Evolutionary conservation across 371 early-diverging fungal genomes (phyloP), one percentile per base, ranked within the genome.

Genomic region (Rhizopus arrhizus): DNA sequence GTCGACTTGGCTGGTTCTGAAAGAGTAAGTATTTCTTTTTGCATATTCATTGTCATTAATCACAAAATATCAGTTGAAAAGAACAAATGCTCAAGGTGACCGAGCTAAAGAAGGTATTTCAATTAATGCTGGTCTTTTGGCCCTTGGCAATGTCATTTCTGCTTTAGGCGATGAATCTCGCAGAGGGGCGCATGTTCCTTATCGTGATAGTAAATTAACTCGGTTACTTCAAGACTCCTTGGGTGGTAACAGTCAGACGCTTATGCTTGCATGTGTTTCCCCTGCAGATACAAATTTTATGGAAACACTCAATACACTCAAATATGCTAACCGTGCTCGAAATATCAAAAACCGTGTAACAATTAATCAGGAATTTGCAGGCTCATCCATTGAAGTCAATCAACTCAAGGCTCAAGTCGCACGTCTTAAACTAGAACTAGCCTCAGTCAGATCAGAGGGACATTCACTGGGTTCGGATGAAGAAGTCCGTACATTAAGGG

Each of bases 181-280:
- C 41, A 82, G 72, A 35, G 73, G 81, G 0, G 72, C 84, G 0
- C 90, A 91, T 67, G 86, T 99, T 13, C 99, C 99, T 22, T 99
- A 94, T 66, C 90, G 99, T 73, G 98, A 99, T 73, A 91, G 92
- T 16, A 99, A 99, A 78, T 85, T 99, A n/a, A 99, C 99, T 0
- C 88, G 87, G 46, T 81, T 99, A 47, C 88, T 99, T 47, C 95
- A 99, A 75, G 94, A 96, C 70, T 95, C 95, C n/a, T 81, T 99
- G 16, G 97, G 97, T 49, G 99, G 98, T 32, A 96, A 94, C 65
- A 89, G 91, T 59, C 89, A 88, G 61, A 93, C 96, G 0, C 73
- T 97, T 53, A 95, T 98, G 94, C 71, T 98, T 13, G 96, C 95
- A 6, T 97, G 97, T 82, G 86, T 96, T 0, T 88, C 90, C 45